These are phyloP conservation scores for Aspergillus affinis DNA, from an alignment of 495 filamentous ascomycete genomes.

Conservation along the genomic window DNA sequence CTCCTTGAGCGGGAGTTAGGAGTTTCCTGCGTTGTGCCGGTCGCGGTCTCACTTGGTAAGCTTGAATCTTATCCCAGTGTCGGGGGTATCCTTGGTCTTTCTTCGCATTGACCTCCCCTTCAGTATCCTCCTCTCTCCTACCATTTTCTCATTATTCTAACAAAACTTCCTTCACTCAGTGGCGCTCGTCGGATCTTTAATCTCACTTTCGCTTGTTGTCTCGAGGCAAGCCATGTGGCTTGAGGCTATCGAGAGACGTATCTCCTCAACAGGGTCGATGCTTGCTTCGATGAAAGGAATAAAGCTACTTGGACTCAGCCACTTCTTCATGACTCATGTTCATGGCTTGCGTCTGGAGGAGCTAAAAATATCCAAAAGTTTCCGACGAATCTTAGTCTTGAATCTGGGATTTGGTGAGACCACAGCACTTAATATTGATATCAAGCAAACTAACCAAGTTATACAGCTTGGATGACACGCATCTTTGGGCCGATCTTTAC, in stretches of 20 bases:
- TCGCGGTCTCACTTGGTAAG: slow-evolving; percentile 50
- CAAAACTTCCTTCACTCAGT: slow-evolving; percentile 17
- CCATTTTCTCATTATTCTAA: slow-evolving; percentile 1
- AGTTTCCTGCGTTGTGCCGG: slow-evolving; percentile 49
- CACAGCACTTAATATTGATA: not conserved
- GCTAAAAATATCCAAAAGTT: slow-evolving; percentile 52
- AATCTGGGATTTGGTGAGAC: slow-evolving; percentile 51
- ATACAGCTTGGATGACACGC: slow-evolving; percentile 47
- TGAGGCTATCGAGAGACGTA: slow-evolving; percentile 51
- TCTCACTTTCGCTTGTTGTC: slow-evolving; percentile 35
- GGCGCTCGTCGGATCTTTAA: slow-evolving; percentile 37
- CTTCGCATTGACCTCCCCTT: not conserved
- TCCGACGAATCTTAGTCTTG: slow-evolving; percentile 54
- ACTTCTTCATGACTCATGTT: slow-evolving; percentile 39
- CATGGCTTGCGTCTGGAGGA: slow-evolving; percentile 56
- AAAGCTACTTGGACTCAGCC: slow-evolving; percentile 60
- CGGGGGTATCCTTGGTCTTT: not conserved
- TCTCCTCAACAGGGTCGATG: slow-evolving; percentile 49
- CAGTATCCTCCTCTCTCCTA: slow-evolving; percentile 21
- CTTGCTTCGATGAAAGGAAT: slow-evolving; percentile 56
- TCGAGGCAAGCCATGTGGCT: slow-evolving; percentile 45
- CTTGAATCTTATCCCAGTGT: slow-evolving; percentile 1
- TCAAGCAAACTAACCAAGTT: not conserved
- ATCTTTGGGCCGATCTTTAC: slow-evolving; percentile 53
- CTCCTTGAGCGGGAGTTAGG: slow-evolving; percentile 59